Evolutionary conservation across 2,329 filamentous ascomycete genomes (phyloP).

Genomic region (Fonsecaea pugnacius): DNA sequence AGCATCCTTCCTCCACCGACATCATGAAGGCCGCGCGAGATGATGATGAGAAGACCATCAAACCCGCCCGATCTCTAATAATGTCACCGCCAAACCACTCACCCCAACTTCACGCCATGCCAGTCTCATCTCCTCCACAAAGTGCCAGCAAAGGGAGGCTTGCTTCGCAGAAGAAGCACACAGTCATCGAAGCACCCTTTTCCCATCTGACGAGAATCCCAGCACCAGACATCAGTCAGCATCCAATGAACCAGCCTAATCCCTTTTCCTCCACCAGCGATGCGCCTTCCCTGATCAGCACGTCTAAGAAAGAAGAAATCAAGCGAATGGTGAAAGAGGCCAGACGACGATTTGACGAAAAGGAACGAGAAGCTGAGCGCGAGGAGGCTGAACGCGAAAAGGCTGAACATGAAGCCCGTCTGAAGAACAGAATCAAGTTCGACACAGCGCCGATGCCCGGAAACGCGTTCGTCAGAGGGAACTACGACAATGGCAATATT

Average conservation of each 20-base stretch:
- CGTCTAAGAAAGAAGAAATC: constrained; percentile 29
- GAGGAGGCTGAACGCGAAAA: constrained; percentile 16
- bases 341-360: constrained; percentile 21
- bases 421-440: constrained; percentile 6
- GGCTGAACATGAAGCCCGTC: constrained; percentile 2
- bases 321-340: constrained; percentile 21
- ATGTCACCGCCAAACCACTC: constrained; percentile 10
- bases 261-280: constrained; percentile 27
- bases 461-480: constrained; percentile 15
- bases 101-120: background rate
- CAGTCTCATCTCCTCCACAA: constrained; percentile 11
- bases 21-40: constrained; percentile 15
- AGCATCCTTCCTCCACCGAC: constrained; percentile 5
- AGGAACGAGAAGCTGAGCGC: constrained; percentile 19
- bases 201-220: constrained; percentile 26
- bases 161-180: background rate
- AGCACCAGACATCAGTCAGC: constrained; percentile 32
- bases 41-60: constrained; percentile 25
- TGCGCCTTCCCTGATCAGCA: constrained; percentile 33
- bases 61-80: background rate
- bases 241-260: constrained; percentile 30
- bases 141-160: background rate
- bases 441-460: constrained; percentile 1
- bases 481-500: constrained; percentile 8
- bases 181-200: constrained; percentile 26